These are phyloP conservation scores for Hygrocybe coccinea DNA, from an alignment of 768 basidiomycete genomes.

Conservation along the genomic window DNA sequence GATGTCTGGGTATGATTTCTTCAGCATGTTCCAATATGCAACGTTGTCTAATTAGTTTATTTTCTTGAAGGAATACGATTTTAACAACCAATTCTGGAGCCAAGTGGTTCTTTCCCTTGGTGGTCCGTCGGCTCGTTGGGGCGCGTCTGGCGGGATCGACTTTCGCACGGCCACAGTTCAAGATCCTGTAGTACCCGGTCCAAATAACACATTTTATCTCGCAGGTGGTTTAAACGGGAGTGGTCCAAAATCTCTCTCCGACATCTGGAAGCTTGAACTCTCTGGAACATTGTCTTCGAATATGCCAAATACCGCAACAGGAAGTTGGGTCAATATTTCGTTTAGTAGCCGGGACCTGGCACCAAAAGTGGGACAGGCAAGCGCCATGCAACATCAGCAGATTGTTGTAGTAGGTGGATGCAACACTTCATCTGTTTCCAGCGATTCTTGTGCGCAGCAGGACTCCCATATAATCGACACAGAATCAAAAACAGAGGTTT, in stretches of 20 bases:
- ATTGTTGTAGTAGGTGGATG: constrained; percentile 64
- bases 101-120: constrained; percentile 47
- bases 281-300: constrained; percentile 73
- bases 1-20: constrained; percentile 66
- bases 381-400: constrained; percentile 50
- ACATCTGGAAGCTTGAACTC: constrained; percentile 67
- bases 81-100: constrained; percentile 72
- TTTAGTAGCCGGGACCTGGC: constrained; percentile 10
- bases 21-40: neutral
- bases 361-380: constrained; percentile 46
- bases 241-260: constrained; percentile 45
- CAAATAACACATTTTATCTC: constrained; percentile 71
- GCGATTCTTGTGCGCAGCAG: constrained; percentile 52
- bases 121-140: constrained; percentile 61
- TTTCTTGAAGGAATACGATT: constrained; percentile 65
- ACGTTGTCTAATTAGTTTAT: constrained; percentile 7
- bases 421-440: constrained; percentile 35
- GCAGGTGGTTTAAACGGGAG: constrained; percentile 61
- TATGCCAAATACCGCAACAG: constrained; percentile 44
- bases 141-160: constrained; percentile 73
- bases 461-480: constrained; percentile 54
- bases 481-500: constrained; percentile 30
- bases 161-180: constrained; percentile 39
- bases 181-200: constrained; percentile 44
- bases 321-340: constrained; percentile 56